Evolutionary conservation across 1,284 basidiomycete genomes (phyloP).

Genomic region (Tetrapyrgos nigripes): DNA sequence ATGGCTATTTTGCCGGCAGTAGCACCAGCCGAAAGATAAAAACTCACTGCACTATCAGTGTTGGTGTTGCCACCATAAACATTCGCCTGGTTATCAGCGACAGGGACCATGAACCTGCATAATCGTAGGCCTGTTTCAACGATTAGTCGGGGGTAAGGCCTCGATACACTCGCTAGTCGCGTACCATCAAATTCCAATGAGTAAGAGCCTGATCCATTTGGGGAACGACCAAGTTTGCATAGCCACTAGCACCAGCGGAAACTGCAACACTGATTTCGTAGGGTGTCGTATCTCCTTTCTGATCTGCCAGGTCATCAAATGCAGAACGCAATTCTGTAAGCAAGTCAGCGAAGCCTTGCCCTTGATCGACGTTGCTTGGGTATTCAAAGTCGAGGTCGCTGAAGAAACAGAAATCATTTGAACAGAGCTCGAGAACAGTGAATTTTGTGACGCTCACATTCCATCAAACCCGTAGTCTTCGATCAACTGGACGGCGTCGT

Average conservation of each 20-base stretch:
- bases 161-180: no score
- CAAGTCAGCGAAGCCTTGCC: conserved; percentile 65
- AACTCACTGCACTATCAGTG: conserved; percentile 75
- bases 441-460: conserved; percentile 58
- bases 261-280: conserved; percentile 67
- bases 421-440: neutral
- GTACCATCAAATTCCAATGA: conserved; percentile 94
- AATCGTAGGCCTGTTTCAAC: conserved; percentile 71
- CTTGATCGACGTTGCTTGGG: conserved; percentile 55
- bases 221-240: conserved; percentile 66
- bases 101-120: conserved; percentile 75
- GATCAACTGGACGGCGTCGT: conserved; percentile 72
- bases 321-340: conserved; percentile 61
- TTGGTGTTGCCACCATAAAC: conserved; percentile 75
- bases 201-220: conserved; percentile 80
- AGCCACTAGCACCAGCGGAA: conserved; percentile 71
- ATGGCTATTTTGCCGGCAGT: conserved; percentile 78
- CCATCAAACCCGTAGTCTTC: conserved; percentile 93
- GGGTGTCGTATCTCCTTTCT: conserved; percentile 65
- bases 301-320: conserved; percentile 54
- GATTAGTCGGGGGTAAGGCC: neutral
- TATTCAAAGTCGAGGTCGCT: conserved; percentile 80
- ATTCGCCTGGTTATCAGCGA: conserved; percentile 83
- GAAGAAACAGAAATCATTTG: neutral
- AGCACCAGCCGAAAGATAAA: conserved; percentile 74